Evolutionary conservation across 768 basidiomycete genomes (phyloP).

Genomic region (Panellus pusillus): DNA sequence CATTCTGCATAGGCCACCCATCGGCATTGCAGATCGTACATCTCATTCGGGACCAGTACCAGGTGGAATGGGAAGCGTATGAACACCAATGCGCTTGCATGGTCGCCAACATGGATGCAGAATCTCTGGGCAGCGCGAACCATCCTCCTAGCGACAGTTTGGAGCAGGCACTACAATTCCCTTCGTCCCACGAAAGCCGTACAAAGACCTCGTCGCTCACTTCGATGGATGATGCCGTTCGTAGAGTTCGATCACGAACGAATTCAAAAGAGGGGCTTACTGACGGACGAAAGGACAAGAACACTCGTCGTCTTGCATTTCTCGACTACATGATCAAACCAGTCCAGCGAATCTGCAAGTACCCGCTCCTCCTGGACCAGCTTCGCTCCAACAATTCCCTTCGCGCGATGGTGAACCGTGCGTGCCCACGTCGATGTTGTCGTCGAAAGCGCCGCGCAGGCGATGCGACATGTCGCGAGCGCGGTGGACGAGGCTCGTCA

Average conservation of each 20-base stretch:
- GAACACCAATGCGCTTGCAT: slow-evolving; percentile 74
- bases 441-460: slow-evolving; percentile 56
- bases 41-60: slow-evolving; percentile 59
- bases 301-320: slow-evolving; percentile 53
- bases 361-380: slow-evolving; percentile 85
- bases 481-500: slow-evolving; percentile 82
- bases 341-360: slow-evolving; percentile 94
- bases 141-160: slow-evolving; percentile 23
- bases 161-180: slow-evolving; percentile 13
- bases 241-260: slow-evolving; percentile 36
- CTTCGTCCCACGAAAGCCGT: slow-evolving; percentile 21
- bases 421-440: slow-evolving; percentile 41
- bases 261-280: slow-evolving; percentile 34
- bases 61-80: slow-evolving; percentile 79
- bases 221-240: slow-evolving; percentile 48
- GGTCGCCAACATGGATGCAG: slow-evolving; percentile 39
- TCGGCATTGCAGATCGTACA: slow-evolving; percentile 78
- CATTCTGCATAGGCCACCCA: slow-evolving; percentile 85
- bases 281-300: slow-evolving; percentile 30
- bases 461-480: slow-evolving; percentile 74
- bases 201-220: slow-evolving; percentile 51
- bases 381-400: slow-evolving; percentile 44
- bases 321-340: slow-evolving; percentile 95
- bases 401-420: slow-evolving; percentile 23
- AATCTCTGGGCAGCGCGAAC: slow-evolving; percentile 22